Base-by-base conservation (phyloP, 306 rosid species). In the Inga leiocalycina region DNA sequence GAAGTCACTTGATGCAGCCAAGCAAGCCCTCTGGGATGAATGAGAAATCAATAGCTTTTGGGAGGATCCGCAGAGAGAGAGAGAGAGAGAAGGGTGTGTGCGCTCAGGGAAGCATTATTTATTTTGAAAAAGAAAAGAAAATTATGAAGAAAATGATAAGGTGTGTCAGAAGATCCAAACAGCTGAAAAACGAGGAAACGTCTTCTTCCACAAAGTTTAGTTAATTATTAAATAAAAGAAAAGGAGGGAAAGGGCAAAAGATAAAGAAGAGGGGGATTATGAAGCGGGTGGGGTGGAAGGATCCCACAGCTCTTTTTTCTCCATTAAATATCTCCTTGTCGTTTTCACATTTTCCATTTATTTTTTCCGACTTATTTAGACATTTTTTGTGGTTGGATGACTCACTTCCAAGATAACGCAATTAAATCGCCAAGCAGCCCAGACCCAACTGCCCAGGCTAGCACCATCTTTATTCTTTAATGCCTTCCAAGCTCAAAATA, bases 111-210 rank as follows among this genome's bases (percentile, higher is more conserved):
- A 79, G 76, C 85, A 80, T 76, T 48, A 44, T 74, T 72, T 59
- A n/a, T 39, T 45, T 45, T 45, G 19, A 59, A 59, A 59, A 27
- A 13, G 32, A 71, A 76, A 79, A 69, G 70, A 22, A 27, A 62
- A 81, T 80, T 80, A 74, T 52, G 74, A 86, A 82, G 81, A 79
- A 79, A 87, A 77, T 81, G 90, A 88, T 83, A 80, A 90, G 85
- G 83, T 91, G 96, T 90, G 96, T 90, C 92, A 93, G 97, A 95
- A 87, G 93, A 90, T 88, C 88, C 91, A 85, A 90, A 88, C 92
- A 87, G 93, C 89, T 87, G 98, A 91, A 89, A 91, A 89, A 92
- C 96, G 94, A 93, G 94, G 99, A 95, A 93, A 93, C 92, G 98
- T 96, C 98, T 91, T 56, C 97, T 90, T 93, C 98, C 84, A 80